A percentile compares a stretch with the other conserved stretches of the same genome.
Conservation (phyloP, 148 eudicot genomes). For the Talinum fruticosum region DNA sequence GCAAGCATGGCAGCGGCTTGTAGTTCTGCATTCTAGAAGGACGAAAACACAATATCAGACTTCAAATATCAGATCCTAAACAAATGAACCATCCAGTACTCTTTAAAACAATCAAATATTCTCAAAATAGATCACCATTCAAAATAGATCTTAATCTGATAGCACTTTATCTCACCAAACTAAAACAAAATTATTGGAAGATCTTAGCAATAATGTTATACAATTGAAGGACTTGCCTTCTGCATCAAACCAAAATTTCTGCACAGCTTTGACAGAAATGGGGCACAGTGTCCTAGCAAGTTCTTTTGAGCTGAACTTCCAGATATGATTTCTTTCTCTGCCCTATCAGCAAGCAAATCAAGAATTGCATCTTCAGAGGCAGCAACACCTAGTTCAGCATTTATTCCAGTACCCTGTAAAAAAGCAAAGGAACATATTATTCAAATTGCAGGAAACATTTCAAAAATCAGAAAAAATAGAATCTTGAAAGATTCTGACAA, state of each 20-base stretch:
- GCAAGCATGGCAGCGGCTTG: conserved; percentile 98
- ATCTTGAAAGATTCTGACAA: neutral
- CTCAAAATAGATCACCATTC: neutral
- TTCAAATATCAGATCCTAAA: conserved; percentile 8
- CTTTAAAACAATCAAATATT: neutral
- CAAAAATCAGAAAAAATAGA: neutral
- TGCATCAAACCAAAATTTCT: conserved; percentile 92
- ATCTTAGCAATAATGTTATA: neutral
- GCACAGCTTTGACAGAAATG: conserved; percentile 77
- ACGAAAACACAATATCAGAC: conserved; percentile 16
- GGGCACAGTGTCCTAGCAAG: conserved; percentile 83
- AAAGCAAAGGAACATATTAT: neutral
- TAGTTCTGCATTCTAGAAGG: conserved; percentile 74
- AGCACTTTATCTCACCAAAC: neutral
- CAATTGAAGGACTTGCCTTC: conserved; percentile 53
- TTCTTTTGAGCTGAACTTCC: conserved; percentile 62
- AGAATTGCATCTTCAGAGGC: conserved; percentile 92
- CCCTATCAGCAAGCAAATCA: conserved; percentile 70
- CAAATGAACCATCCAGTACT: neutral
- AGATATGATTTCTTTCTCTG: conserved; percentile 88
- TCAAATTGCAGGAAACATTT: neutral
- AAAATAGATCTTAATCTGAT: neutral
- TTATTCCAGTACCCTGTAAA: conserved; percentile 73
- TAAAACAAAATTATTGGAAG: neutral
- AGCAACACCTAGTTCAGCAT: conserved; percentile 92